Conservation (phyloP, 768 basidiomycete genomes). For the Exidia glandulosa region DNA sequence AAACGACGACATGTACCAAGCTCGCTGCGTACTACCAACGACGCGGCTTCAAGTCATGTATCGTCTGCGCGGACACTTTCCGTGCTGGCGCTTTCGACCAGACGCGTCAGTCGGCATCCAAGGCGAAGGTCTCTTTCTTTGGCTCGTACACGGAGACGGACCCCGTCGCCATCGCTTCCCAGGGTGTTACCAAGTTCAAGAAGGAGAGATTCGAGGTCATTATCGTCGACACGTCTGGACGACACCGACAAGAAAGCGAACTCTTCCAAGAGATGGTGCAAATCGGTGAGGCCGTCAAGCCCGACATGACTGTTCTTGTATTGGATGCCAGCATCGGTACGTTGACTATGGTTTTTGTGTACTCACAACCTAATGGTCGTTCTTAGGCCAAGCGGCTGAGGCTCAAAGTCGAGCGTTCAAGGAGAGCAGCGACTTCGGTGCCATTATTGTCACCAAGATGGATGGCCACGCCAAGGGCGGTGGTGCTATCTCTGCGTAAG, state of each 20-base stretch:
- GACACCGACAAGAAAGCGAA: conserved; percentile 95
- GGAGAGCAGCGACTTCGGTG: conserved; percentile 93
- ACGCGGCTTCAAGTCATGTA: conserved; percentile 91
- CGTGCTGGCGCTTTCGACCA: conserved; percentile 99
- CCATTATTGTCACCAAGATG: conserved; percentile 99
- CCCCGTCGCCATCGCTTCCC: conserved; percentile 86
- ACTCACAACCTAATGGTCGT: neutral
- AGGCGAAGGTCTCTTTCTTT: conserved; percentile 98
- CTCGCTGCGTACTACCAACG: conserved; percentile 96
- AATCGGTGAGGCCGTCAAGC: conserved; percentile 86
- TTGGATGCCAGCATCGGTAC: conserved; percentile 93
- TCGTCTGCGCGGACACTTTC: conserved; percentile 99
- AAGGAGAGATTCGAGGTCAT: conserved; percentile 98
- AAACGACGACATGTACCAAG: conserved; percentile 98
- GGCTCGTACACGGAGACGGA: conserved; percentile 99
- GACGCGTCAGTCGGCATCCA: conserved; percentile 95
- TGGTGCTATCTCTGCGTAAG: conserved; percentile 99
- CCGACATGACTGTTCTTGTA: conserved; percentile 91
- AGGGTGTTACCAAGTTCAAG: conserved; percentile 95
- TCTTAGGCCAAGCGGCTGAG: conserved; percentile 88
- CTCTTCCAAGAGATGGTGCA: conserved; percentile 97
- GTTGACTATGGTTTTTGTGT: neutral
- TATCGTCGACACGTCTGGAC: conserved; percentile 95
- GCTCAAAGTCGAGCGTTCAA: conserved; percentile 95
- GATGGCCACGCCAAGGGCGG: conserved; percentile 99